A percentile compares a stretch with the other conserved stretches of the same genome.
phyloP scores from a whole-genome alignment of 148 eudicot genomes.

The Camellia sinensis region DNA sequence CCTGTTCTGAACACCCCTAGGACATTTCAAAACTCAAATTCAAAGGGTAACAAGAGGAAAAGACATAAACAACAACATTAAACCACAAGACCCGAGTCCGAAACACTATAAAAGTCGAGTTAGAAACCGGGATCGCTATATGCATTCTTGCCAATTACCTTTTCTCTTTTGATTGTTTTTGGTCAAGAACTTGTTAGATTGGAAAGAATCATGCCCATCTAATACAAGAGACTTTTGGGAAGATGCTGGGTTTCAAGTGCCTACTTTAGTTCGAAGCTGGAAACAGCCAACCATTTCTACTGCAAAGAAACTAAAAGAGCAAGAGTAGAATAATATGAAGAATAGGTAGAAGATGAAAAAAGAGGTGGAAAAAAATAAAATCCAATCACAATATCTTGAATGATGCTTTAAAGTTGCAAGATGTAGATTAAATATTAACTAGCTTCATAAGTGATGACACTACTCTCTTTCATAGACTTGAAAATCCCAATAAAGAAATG shows the following conservation, averaged over 20 bases:
- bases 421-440: no score
- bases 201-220: not conserved
- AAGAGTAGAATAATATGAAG: not conserved
- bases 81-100: no score
- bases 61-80: no score
- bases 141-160: not conserved
- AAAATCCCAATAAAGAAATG: no score
- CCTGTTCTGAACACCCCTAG: no score
- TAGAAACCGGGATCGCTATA: no score
- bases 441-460: no score
- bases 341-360: not conserved
- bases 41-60: no score
- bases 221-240: not conserved
- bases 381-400: not conserved
- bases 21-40: no score
- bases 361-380: not conserved
- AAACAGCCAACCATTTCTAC: not conserved
- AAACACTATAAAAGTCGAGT: no score
- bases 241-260: not conserved
- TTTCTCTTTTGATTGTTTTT: not conserved
- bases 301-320: not conserved
- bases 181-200: not conserved
- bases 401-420: no score
- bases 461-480: no score
- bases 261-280: not conserved